A percentile compares a stretch with the other conserved stretches of the same genome.
Conservation (phyloP, 805 yeast species). For the Saccharomycopsis javanensis region DNA sequence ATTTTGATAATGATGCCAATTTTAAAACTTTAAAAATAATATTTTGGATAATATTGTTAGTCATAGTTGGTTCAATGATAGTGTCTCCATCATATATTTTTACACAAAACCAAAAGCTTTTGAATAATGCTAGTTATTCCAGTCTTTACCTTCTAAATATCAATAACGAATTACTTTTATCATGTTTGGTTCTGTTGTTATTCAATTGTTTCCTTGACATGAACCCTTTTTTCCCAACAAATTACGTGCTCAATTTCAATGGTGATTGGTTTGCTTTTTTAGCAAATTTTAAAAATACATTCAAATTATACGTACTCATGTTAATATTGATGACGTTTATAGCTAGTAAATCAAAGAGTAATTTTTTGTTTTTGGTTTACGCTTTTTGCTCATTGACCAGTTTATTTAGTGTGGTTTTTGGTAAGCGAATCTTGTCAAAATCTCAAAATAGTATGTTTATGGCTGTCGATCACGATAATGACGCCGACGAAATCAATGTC, state of each 20-base stretch:
- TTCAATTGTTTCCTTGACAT: conserved; percentile 13
- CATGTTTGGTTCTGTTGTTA: conserved; percentile 13
- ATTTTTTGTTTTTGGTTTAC: conserved; percentile 12
- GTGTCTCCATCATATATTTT: conserved; percentile 17
- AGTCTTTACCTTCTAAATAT: conserved; percentile 17
- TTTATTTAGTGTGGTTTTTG: conserved; percentile 4
- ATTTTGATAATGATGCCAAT: conserved; percentile 12
- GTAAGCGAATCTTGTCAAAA: neutral
- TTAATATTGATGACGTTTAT: conserved; percentile 13
- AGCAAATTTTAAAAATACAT: conserved; percentile 12
- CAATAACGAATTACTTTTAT: conserved; percentile 16
- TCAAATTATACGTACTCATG: conserved; percentile 16
- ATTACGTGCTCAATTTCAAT: conserved; percentile 5
- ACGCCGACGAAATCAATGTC: neutral
- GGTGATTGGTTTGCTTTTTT: conserved; percentile 11
- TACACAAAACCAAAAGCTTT: conserved; percentile 10
- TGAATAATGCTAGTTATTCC: conserved; percentile 15
- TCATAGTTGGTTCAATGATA: conserved; percentile 18
- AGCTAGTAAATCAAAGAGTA: conserved; percentile 17
- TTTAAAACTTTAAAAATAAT: conserved; percentile 17
- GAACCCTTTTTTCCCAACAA: conserved; percentile 11
- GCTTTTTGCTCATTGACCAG: conserved; percentile 9
- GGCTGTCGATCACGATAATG: neutral
- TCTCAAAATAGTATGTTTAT: neutral
- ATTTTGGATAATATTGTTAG: conserved; percentile 17